Evolutionary conservation across 257 asterid species (phyloP).

Genomic region (Nicotiana noctiflora): DNA sequence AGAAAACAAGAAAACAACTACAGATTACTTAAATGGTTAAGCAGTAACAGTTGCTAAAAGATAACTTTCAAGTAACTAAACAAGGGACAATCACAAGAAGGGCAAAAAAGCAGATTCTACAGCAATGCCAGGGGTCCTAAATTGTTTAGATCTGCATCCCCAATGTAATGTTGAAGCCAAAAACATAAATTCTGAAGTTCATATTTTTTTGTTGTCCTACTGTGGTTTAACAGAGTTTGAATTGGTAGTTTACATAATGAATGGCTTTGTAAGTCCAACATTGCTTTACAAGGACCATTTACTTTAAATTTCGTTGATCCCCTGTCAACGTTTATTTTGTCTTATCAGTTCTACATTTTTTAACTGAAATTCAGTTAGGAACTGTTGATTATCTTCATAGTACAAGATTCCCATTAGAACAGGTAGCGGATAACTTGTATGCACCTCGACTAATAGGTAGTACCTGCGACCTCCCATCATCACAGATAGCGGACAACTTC

Average conservation of each 20-base stretch:
- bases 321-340: neutral
- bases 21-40: neutral
- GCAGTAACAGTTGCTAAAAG: neutral
- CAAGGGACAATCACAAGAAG: neutral
- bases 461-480: too few species aligned
- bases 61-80: neutral
- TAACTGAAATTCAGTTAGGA: neutral
- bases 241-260: neutral
- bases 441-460: too few species aligned
- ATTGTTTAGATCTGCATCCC: neutral
- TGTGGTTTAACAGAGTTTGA: neutral
- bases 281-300: neutral
- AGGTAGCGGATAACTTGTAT: too few species aligned
- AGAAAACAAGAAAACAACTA: neutral
- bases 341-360: neutral
- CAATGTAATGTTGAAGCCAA: neutral
- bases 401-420: neutral
- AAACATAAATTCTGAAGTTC: neutral
- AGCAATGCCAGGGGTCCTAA: neutral
- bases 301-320: neutral
- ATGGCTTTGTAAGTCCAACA: neutral
- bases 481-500: neutral
- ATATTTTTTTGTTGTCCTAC: neutral
- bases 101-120: neutral
- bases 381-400: neutral